Percentiles rank a stretch among this genome's conserved stretches.
These are phyloP conservation scores for Solanum paucissectum DNA, from an alignment of 257 asterid genomes.

Conservation along the genomic window DNA sequence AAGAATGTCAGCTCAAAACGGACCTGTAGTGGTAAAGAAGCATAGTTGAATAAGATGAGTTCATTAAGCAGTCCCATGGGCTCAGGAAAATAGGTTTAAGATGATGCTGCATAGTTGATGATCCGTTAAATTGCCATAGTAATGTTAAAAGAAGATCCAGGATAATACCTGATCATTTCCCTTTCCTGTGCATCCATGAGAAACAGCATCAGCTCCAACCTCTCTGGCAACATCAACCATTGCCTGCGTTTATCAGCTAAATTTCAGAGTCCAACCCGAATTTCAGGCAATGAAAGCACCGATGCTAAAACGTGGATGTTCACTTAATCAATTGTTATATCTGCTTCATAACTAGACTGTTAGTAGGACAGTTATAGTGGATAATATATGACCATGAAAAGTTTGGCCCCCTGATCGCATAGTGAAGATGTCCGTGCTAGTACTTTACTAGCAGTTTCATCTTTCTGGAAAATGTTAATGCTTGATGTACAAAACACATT, in stretches of 20 bases:
- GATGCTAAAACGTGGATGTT: not conserved
- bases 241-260: slow-evolving; percentile 48
- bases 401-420: not conserved
- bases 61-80: not conserved
- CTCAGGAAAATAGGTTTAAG: not conserved
- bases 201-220: slow-evolving; percentile 98
- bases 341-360: not conserved
- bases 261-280: not conserved
- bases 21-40: slow-evolving; percentile 41
- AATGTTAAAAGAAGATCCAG: not conserved
- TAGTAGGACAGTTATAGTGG: not conserved
- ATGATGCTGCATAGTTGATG: not conserved
- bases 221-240: slow-evolving; percentile 97
- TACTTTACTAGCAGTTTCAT: not conserved
- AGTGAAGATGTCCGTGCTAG: not conserved
- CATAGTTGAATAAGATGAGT: not conserved
- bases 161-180: slow-evolving; percentile 86
- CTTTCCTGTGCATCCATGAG: slow-evolving; percentile 97
- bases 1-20: slow-evolving; percentile 98
- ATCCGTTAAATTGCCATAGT: not conserved
- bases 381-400: not conserved
- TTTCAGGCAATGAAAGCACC: not conserved
- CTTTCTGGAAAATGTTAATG: not conserved
- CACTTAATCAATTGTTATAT: not conserved
- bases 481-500: not conserved